A percentile compares a stretch with the other conserved stretches of the same genome.
These are phyloP conservation scores for Claviceps africana DNA, from an alignment of 2,329 filamentous ascomycete genomes.

Conservation along the genomic window DNA sequence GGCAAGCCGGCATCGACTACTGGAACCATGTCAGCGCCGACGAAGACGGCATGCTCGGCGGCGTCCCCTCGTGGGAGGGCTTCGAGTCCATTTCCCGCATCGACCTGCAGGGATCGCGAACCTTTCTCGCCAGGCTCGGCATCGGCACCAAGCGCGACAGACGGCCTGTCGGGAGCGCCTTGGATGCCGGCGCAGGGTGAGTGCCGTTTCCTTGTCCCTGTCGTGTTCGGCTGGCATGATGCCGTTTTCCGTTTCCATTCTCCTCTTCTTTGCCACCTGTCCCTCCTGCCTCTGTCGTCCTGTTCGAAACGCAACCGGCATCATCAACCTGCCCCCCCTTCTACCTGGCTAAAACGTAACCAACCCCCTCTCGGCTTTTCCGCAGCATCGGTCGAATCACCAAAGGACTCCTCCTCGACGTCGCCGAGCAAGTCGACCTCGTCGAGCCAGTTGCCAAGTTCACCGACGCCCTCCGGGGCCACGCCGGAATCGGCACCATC, in stretches of 20 bases:
- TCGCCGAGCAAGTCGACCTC: conserved; percentile 62
- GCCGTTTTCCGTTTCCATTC: too few relatives aligned
- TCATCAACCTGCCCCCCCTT: background rate
- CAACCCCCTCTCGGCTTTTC: background rate
- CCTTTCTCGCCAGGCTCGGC: conserved; percentile 54
- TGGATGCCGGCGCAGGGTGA: conserved; percentile 28
- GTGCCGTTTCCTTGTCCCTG: too few relatives aligned
- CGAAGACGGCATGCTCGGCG: conserved; percentile 66
- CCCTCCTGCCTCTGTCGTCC: too few relatives aligned
- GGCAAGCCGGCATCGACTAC: conserved; percentile 17
- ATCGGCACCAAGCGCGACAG: conserved; percentile 23
- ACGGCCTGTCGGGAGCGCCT: conserved; percentile 13
- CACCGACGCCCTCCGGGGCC: conserved; percentile 45
- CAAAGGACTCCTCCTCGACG: conserved; percentile 54
- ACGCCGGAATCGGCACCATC: conserved; percentile 46
- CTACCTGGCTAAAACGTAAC: background rate
- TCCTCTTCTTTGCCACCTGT: too few relatives aligned
- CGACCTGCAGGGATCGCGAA: conserved; percentile 55
- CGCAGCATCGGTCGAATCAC: conserved; percentile 70
- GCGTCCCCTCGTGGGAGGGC: conserved; percentile 27
- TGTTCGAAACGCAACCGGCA: background rate
- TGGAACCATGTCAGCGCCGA: conserved; percentile 32
- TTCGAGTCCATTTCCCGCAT: conserved; percentile 37
- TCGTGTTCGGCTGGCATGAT: too few relatives aligned
- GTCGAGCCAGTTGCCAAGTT: conserved; percentile 80